Percentiles rank a stretch among this genome's conserved stretches.
Conservation (phyloP, 352 stramenopile genomes). For the Phytopythium ostracodes region DNA sequence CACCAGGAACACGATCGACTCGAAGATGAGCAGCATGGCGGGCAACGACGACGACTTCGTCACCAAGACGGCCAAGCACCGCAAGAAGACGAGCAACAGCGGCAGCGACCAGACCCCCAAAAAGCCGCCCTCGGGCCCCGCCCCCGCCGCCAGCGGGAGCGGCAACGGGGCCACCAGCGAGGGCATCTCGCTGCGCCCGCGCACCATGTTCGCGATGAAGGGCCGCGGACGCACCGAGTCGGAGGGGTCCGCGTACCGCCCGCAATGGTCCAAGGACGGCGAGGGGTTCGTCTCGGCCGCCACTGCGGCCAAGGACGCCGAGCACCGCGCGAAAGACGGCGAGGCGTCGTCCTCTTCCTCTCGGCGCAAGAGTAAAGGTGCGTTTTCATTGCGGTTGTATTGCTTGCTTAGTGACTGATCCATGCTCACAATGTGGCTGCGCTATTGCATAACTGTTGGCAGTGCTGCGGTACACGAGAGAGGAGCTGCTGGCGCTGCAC, state of each 20-base stretch:
- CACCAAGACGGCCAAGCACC: slow-evolving; percentile 70
- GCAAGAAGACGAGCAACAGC: slow-evolving; percentile 42
- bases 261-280: slow-evolving; percentile 84
- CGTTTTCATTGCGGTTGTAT: background rate
- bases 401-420: background rate
- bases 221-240: slow-evolving; percentile 68
- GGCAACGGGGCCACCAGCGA: slow-evolving; percentile 11
- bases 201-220: slow-evolving; percentile 89
- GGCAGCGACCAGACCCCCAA: slow-evolving; percentile 15
- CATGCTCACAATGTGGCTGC: background rate
- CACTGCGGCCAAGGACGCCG: slow-evolving; percentile 32
- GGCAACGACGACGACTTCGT: slow-evolving; percentile 69
- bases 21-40: slow-evolving; percentile 25
- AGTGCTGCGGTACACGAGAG: slow-evolving; percentile 78
- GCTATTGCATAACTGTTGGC: background rate
- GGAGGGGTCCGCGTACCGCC: slow-evolving; percentile 64
- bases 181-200: slow-evolving; percentile 72
- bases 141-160: background rate
- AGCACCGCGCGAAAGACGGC: slow-evolving; percentile 26
- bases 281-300: slow-evolving; percentile 74
- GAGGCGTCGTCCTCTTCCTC: slow-evolving; percentile 14
- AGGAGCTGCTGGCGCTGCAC: slow-evolving; percentile 77
- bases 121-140: slow-evolving; percentile 15
- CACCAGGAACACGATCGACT: slow-evolving; percentile 2
- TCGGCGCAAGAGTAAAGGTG: slow-evolving; percentile 77